phyloP scores from a whole-genome alignment of 2,329 filamentous ascomycete species.

The Aureobasidium sp. region DNA sequence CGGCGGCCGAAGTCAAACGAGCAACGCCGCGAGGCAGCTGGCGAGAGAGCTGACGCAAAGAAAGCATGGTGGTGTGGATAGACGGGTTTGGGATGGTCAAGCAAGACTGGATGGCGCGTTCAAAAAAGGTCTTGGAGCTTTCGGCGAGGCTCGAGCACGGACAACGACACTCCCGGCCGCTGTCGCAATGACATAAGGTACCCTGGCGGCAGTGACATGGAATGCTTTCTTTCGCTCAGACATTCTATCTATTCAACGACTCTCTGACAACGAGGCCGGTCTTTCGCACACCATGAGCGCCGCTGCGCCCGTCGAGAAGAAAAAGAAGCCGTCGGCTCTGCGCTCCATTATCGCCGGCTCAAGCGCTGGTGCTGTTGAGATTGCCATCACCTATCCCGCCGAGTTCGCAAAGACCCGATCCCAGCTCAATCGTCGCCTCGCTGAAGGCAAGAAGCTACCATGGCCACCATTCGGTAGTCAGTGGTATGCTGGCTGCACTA shows the following conservation, averaged over 20 bases:
- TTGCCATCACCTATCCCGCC: conserved; percentile 89
- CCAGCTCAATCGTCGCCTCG: conserved; percentile 79
- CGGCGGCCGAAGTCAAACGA: conserved; percentile 32
- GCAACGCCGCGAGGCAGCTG: conserved; percentile 35
- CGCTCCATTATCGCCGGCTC: conserved; percentile 88
- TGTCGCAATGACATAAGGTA: background rate
- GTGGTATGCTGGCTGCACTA: conserved; percentile 98
- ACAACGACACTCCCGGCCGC: background rate
- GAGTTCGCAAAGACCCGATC: conserved; percentile 95
- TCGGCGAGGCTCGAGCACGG: background rate
- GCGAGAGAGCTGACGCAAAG: conserved; percentile 38
- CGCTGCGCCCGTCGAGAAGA: conserved; percentile 18
- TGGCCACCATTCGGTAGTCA: conserved; percentile 89
- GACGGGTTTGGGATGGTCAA: background rate
- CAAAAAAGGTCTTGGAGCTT: conserved; percentile 1
- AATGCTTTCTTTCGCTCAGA: background rate
- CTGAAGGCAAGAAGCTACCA: conserved; percentile 76
- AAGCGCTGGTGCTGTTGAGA: conserved; percentile 90
- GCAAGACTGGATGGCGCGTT: background rate
- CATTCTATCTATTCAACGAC: background rate
- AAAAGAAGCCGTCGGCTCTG: conserved; percentile 61
- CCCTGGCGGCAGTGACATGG: background rate
- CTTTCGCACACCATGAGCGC: conserved; percentile 9
- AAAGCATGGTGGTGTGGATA: conserved; percentile 31
- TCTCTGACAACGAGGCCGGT: background rate